Conservation (phyloP, 179 eudicot genomes). For the Patellifolia procumbens region DNA sequence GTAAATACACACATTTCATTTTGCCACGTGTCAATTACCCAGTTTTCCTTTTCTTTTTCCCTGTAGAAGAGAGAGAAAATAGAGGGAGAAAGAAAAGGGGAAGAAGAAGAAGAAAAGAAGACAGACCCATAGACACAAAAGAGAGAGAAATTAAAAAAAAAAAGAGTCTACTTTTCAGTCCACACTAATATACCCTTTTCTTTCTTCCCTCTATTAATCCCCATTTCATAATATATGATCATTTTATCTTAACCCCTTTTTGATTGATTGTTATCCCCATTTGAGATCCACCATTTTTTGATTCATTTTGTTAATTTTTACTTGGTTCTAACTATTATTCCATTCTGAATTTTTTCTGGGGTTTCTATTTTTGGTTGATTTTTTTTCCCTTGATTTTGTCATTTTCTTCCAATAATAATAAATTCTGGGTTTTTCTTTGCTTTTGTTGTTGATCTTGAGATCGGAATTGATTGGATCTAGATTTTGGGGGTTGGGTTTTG, state of each 20-base stretch:
- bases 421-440: neutral
- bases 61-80: constrained; percentile 18
- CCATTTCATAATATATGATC: constrained; percentile 1
- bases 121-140: too few species aligned
- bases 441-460: constrained; percentile 10
- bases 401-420: neutral
- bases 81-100: constrained; percentile 28
- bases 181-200: constrained; percentile 30
- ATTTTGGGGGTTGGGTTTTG: constrained; percentile 3
- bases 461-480: constrained; percentile 15
- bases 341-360: neutral
- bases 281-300: neutral
- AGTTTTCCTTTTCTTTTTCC: neutral
- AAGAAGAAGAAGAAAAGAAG: constrained; percentile 20
- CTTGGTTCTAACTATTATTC: neutral
- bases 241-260: neutral
- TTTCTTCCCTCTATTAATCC: constrained; percentile 9
- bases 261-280: neutral
- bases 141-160: constrained; percentile 8
- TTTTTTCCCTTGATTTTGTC: constrained; percentile 10
- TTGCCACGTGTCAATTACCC: constrained; percentile 21
- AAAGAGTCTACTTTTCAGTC: constrained; percentile 44
- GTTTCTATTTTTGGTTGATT: neutral
- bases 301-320: neutral
- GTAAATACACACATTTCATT: too few species aligned